Evolutionary conservation across 768 basidiomycete species (phyloP).

Genomic region (Lactarius sp.): DNA sequence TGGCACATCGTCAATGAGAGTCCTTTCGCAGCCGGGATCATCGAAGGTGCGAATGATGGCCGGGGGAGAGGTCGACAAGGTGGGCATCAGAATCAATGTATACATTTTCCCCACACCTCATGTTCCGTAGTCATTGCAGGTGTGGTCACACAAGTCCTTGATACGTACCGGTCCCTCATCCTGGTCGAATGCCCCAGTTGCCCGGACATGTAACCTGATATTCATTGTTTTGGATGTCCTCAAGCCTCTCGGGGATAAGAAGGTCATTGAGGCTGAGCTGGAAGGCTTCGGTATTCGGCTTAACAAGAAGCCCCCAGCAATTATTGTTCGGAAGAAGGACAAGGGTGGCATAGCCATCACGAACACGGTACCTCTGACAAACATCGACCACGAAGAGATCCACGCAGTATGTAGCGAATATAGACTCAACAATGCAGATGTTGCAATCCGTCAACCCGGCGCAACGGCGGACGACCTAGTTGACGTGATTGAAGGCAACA

Average conservation of each 20-base stretch:
- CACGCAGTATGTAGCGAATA: constrained; percentile 94
- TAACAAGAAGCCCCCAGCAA: constrained; percentile 90
- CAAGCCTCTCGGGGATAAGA: constrained; percentile 96
- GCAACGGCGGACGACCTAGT: constrained; percentile 95
- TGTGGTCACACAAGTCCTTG: constrained; percentile 34
- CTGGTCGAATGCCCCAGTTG: constrained; percentile 50
- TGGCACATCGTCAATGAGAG: constrained; percentile 20
- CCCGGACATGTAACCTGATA: constrained; percentile 95
- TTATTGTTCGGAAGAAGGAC: constrained; percentile 80
- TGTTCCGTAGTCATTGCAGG: constrained; percentile 64
- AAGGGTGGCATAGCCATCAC: constrained; percentile 93
- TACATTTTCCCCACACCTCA: neutral
- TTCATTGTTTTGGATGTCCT: constrained; percentile 98
- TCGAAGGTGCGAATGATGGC: constrained; percentile 96
- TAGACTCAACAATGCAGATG: constrained; percentile 80
- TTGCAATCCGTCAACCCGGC: constrained; percentile 88
- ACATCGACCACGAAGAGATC: constrained; percentile 94
- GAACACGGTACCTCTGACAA: constrained; percentile 93
- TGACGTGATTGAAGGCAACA: constrained; percentile 94
- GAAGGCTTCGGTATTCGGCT: constrained; percentile 98
- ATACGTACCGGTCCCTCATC: constrained; percentile 15
- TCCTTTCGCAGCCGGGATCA: constrained; percentile 73
- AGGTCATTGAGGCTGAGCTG: constrained; percentile 83
- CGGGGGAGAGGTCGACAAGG: constrained; percentile 95
- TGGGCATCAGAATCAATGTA: constrained; percentile 32